Evolutionary conservation across 2,329 filamentous ascomycete species (phyloP), one percentile per base, ranked within the genome.

Genomic region (Dactylonectria macrodidyma): DNA sequence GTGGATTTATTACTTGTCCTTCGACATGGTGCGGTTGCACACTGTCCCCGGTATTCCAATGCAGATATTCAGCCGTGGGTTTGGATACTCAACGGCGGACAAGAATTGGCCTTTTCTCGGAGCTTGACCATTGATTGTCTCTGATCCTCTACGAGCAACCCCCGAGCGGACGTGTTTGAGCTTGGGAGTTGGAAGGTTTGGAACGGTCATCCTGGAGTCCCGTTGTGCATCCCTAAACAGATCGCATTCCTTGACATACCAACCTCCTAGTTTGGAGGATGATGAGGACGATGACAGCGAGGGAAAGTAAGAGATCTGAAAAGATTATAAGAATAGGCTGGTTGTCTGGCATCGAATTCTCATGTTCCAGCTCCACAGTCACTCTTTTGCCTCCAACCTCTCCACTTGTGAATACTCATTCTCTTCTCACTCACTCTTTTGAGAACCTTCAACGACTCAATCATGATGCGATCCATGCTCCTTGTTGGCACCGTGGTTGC

Each of bases 331-430:
- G 44, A 47, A 41, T 16, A 12, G 14, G 38, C 6, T 6, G 38
- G 11, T 14, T 6, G 7, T 41, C 12, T 41, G 6, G 6, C 5
- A 41, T 14, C 38, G 2, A 41, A 12, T 41, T 41, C 19, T 41
- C 38, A 41, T 41, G 12, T 16, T 16, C 38, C 14, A 41, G 12
- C n/a, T 41, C 38, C 46, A 38, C 14, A 33, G 26, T 62, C 59
- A 48, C 59, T 62, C 59, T 22, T 62, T 62, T 62, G 19, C 56
- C 46, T 36, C 24, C 33, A 11, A 48, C n/a, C 36, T 12, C 10
- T 55, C 59, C 38, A 62, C 59, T 56, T 14, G 59, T 56, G 59
- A 51, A 62, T 19, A 47, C 38, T 62, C 51, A n/a, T 48, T 55
- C 16, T 36, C 22, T 61, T 55, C 30, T 47, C 34, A 62, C 48